Percentiles rank a stretch among this genome's conserved stretches.
Conservation (phyloP, 768 basidiomycete species). For the Tylopilus rubrobrunneus region DNA sequence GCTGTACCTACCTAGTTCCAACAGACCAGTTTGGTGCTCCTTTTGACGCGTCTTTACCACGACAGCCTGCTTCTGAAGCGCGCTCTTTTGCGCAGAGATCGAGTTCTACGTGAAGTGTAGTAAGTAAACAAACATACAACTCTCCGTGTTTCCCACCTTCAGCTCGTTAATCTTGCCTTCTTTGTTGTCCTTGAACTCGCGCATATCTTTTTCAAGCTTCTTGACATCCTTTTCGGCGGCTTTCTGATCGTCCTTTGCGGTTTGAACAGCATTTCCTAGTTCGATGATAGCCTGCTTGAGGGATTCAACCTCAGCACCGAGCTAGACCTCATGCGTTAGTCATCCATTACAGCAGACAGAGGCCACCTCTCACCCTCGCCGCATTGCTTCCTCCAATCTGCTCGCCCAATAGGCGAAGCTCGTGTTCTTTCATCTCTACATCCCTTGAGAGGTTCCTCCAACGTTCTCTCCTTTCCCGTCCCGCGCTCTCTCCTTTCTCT, state of each 20-base stretch:
- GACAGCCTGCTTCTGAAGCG: slow-evolving; percentile 76
- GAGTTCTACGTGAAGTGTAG: slow-evolving; percentile 40
- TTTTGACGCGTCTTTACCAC: slow-evolving; percentile 84
- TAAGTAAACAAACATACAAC: not conserved
- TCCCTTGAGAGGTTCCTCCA: slow-evolving; percentile 64
- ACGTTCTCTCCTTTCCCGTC: slow-evolving; percentile 49
- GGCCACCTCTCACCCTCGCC: slow-evolving; percentile 56
- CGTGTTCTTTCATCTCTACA: slow-evolving; percentile 87
- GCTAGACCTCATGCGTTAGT: slow-evolving; percentile 40
- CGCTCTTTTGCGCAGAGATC: slow-evolving; percentile 77
- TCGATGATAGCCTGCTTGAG: slow-evolving; percentile 60
- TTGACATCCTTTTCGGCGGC: slow-evolving; percentile 72
- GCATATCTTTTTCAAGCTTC: slow-evolving; percentile 94
- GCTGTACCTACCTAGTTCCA: slow-evolving; percentile 74
- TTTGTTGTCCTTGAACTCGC: slow-evolving; percentile 98
- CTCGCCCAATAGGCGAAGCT: slow-evolving; percentile 74
- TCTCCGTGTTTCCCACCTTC: slow-evolving; percentile 50
- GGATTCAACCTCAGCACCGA: slow-evolving; percentile 74
- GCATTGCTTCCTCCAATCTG: slow-evolving; percentile 90
- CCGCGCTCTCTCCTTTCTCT: slow-evolving; percentile 51
- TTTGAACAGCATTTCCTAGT: slow-evolving; percentile 54
- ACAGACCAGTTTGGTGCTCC: slow-evolving; percentile 79
- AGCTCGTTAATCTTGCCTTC: slow-evolving; percentile 94
- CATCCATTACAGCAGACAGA: not conserved
- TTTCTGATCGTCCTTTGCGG: slow-evolving; percentile 73